Evolutionary conservation across 2,329 filamentous ascomycete genomes (phyloP), one percentile per base, ranked within the genome.

Genomic region (Lecanicillium sp.): DNA sequence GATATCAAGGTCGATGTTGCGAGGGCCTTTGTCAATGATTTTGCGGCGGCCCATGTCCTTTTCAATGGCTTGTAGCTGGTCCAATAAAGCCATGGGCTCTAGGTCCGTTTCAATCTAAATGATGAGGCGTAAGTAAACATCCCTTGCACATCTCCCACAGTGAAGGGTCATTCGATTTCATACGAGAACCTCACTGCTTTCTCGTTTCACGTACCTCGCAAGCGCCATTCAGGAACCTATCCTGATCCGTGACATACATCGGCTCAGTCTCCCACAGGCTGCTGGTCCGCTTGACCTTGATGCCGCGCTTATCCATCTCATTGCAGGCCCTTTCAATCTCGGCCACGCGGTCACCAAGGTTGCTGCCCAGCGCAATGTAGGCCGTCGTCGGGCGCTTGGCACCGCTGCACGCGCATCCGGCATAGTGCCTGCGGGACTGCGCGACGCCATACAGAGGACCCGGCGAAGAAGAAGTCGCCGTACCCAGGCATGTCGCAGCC

Each of bases 211-310:
- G 58, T 60, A 94, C 88, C 79, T 94, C 86, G 59, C 87, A 95
- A 41, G 81, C 89, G 15, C 88, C 92, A 57, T 98, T 98, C 34
- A 96, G 67, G 56, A 98, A 98, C 20, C 77, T 76, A 46, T 81
- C 80, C 59, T 98, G 92, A 46, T 96, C 84, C 46, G 84, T 67
- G 46, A 96, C 84, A 61, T 98, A 98, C 92, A 98, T 98, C 17
- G 92, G 87, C 51, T 87, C 80, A 4, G 90, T 98, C 65, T 97
- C 88, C 75, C 92, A 98, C 3, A 98, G 69, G 44, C 80, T 83
- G 59, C 90, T 97, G 0, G 90, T 95, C 51, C 81, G 73, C 52
- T 78, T 72, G 29, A 98, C 74, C 38, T 64, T 76, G 55, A 97
- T 87, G 25, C 79, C 80, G 17, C 77, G 70, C 32, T 70, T 66